phyloP scores from a whole-genome alignment of 2,329 filamentous ascomycete genomes.

The Dichotomopilus funicola region DNA sequence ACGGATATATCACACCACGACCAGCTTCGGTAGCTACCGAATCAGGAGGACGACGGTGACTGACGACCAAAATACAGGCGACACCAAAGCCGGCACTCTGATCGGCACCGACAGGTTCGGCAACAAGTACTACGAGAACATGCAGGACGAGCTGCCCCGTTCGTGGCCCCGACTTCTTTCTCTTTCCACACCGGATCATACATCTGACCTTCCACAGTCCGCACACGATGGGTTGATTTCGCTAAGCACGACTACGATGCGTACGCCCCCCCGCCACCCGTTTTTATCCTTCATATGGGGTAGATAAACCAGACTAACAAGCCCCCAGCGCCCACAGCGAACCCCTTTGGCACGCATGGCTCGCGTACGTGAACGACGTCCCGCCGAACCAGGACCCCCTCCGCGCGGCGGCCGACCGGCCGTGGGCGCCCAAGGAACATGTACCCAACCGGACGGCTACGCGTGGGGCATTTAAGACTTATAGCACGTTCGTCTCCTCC shows the following conservation, averaged over 20 bases:
- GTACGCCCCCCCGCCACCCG: conserved; percentile 36
- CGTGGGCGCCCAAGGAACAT: conserved; percentile 69
- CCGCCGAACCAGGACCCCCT: conserved; percentile 72
- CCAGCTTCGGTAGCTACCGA: no score
- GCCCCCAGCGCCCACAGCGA: conserved; percentile 67
- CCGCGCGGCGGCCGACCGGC: conserved; percentile 48
- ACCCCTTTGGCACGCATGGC: conserved; percentile 97
- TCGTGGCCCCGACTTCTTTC: conserved; percentile 32
- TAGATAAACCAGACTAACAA: background rate
- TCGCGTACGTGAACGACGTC: conserved; percentile 86
- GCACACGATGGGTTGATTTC: conserved; percentile 97
- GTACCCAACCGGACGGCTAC: conserved; percentile 69
- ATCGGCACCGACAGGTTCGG: conserved; percentile 83
- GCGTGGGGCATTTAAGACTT: conserved; percentile 80
- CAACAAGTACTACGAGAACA: conserved; percentile 98
- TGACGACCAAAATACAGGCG: conserved; percentile 51
- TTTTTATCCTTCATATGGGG: background rate
- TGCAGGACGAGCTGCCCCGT: conserved; percentile 83
- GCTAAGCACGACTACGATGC: conserved; percentile 78
- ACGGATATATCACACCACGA: conserved; percentile 19
- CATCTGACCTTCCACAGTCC: conserved; percentile 49
- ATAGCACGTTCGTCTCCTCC: conserved; percentile 74
- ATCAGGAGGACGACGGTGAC: background rate
- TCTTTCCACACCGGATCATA: no score
- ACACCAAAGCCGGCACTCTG: conserved; percentile 88